Percentiles rank a stretch among this genome's conserved stretches.
phyloP scores from a whole-genome alignment of 805 yeast species.

The Blastobotrys mokoenaii region DNA sequence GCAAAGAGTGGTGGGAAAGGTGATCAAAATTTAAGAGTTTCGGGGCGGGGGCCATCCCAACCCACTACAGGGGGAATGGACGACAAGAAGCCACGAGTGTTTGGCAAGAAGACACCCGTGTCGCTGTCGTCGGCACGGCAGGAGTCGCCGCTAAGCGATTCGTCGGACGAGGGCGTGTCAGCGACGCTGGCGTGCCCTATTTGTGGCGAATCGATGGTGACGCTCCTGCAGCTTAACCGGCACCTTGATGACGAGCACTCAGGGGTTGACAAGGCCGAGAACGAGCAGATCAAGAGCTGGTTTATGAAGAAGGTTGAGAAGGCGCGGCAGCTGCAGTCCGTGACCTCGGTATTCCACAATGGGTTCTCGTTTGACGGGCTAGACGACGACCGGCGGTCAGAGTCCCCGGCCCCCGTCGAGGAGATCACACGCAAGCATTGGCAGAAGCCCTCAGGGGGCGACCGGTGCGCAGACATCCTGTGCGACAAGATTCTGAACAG shows the following conservation, averaged over 20 bases:
- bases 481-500: constrained; percentile 41
- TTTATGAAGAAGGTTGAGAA: constrained; percentile 33
- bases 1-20: too few species aligned
- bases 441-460: constrained; percentile 41
- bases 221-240: constrained; percentile 44
- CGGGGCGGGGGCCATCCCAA: too few species aligned
- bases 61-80: too few species aligned
- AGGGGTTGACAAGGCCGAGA: constrained; percentile 21
- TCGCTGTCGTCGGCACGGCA: too few species aligned
- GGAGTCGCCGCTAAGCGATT: too few species aligned
- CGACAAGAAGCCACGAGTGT: too few species aligned
- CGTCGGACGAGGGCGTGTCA: too few species aligned
- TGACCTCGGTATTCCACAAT: constrained; percentile 27
- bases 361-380: constrained; percentile 40
- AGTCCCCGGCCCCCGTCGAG: constrained; percentile 15
- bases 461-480: constrained; percentile 32
- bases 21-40: too few species aligned
- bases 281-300: constrained; percentile 38
- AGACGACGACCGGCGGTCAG: constrained; percentile 30
- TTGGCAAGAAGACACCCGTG: too few species aligned
- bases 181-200: constrained; percentile 48
- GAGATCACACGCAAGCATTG: constrained; percentile 46
- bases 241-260: constrained; percentile 68
- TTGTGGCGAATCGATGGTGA: constrained; percentile 51
- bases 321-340: constrained; percentile 30